Conservation (phyloP, 2,329 filamentous ascomycete species). For the Coccinonectria pachysandricola region DNA sequence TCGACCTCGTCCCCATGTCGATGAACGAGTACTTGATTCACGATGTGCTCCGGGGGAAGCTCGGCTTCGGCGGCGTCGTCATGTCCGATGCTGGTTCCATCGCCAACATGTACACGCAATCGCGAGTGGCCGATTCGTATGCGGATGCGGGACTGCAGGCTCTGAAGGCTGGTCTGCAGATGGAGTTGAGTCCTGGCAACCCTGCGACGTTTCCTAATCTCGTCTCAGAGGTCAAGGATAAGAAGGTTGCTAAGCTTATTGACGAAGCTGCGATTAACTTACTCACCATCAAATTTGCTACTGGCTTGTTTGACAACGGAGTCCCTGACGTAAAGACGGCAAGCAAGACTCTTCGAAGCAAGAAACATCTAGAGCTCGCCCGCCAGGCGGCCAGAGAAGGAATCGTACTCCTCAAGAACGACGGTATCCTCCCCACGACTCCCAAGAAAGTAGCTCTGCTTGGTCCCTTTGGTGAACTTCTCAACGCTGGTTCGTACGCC, state of each 20-base stretch:
- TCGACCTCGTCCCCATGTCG: conserved; percentile 22
- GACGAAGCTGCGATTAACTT: conserved; percentile 9
- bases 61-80: conserved; percentile 23
- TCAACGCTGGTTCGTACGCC: conserved; percentile 14
- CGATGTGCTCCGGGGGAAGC: conserved; percentile 13
- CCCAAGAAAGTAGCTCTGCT: conserved; percentile 8
- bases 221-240: conserved; percentile 10
- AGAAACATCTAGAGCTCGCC: conserved; percentile 8
- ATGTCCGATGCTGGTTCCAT: conserved; percentile 24
- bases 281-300: background rate
- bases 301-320: background rate
- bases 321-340: background rate
- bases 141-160: conserved; percentile 18
- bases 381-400: conserved; percentile 13
- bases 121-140: conserved; percentile 17
- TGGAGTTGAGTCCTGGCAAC: conserved; percentile 18
- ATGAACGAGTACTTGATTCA: conserved; percentile 23
- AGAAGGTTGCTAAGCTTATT: conserved; percentile 12
- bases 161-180: conserved; percentile 17
- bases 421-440: conserved; percentile 7
- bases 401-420: conserved; percentile 14
- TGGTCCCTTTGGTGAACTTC: conserved; percentile 11
- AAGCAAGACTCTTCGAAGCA: conserved; percentile 7
- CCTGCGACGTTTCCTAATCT: conserved; percentile 15
- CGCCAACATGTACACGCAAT: conserved; percentile 17